A percentile compares a stretch with the other conserved stretches of the same genome.
These are phyloP conservation scores for Hagleromyces aurorensis DNA, from an alignment of 805 yeast genomes.

Conservation along the genomic window DNA sequence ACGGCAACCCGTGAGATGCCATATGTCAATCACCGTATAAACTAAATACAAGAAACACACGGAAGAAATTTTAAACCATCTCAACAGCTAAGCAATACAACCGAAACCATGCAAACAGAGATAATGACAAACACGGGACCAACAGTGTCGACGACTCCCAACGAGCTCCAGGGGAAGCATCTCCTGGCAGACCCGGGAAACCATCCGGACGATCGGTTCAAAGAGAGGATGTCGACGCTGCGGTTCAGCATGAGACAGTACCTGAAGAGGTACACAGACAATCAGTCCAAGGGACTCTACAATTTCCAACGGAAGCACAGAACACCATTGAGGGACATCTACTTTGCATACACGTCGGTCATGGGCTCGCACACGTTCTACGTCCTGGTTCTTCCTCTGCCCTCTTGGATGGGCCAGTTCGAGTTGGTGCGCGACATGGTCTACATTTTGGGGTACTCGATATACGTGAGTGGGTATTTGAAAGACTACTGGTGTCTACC, in stretches of 20 bases:
- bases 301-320: conserved; percentile 47
- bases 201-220: conserved; percentile 58
- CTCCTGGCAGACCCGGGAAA: conserved; percentile 62
- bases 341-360: conserved; percentile 81
- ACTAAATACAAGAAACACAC: background rate
- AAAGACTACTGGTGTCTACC: conserved; percentile 89
- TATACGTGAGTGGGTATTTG: conserved; percentile 60
- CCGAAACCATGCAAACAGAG: too few relatives aligned
- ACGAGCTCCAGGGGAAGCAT: conserved; percentile 14
- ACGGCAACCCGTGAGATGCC: too few relatives aligned
- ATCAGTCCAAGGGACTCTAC: conserved; percentile 57
- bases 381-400: conserved; percentile 78
- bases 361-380: conserved; percentile 92
- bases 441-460: conserved; percentile 51
- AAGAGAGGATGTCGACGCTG: conserved; percentile 43
- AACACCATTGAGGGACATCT: conserved; percentile 49
- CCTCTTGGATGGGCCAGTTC: conserved; percentile 71
- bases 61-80: background rate
- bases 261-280: conserved; percentile 48
- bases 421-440: conserved; percentile 57
- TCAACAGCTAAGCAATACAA: too few relatives aligned
- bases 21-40: too few relatives aligned
- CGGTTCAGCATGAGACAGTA: conserved; percentile 47
- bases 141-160: conserved; percentile 9
- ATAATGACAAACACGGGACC: conserved; percentile 2